phyloP scores from a whole-genome alignment of 768 basidiomycete genomes.

The Lactarius pseudohatsudake region DNA sequence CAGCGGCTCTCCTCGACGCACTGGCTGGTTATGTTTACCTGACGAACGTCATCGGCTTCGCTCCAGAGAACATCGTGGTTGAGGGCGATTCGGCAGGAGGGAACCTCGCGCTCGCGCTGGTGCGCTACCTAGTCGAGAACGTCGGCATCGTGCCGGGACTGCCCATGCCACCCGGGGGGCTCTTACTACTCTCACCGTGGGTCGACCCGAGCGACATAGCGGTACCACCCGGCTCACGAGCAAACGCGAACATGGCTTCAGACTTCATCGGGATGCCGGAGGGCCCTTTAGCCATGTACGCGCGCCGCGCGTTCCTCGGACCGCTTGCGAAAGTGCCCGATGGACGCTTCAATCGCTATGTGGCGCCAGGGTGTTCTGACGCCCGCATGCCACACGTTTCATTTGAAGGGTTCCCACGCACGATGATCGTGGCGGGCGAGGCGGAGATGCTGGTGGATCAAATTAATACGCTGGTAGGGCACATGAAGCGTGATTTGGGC shows the following conservation, averaged over 20 bases:
- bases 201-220: conserved; percentile 20
- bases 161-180: conserved; percentile 9
- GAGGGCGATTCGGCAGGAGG: conserved; percentile 79
- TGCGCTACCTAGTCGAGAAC: conserved; percentile 51
- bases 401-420: conserved; percentile 37
- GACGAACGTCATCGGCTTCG: conserved; percentile 53
- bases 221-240: conserved; percentile 13
- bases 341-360: conserved; percentile 10
- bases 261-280: conserved; percentile 21
- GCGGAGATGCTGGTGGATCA: conserved; percentile 40
- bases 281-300: conserved; percentile 8
- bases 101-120: conserved; percentile 65
- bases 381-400: conserved; percentile 29
- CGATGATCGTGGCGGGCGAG: conserved; percentile 36
- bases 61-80: conserved; percentile 60
- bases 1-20: conserved; percentile 71
- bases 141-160: conserved; percentile 5
- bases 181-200: conserved; percentile 22
- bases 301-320: conserved; percentile 23
- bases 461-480: conserved; percentile 34
- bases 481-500: conserved; percentile 38
- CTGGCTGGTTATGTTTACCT: conserved; percentile 75
- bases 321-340: conserved; percentile 17
- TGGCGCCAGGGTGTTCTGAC: conserved; percentile 19
- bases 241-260: conserved; percentile 16